A percentile compares a stretch with the other conserved stretches of the same genome.
Conservation (phyloP, 169 alveolate species). For the Eimeria sp. region DNA sequence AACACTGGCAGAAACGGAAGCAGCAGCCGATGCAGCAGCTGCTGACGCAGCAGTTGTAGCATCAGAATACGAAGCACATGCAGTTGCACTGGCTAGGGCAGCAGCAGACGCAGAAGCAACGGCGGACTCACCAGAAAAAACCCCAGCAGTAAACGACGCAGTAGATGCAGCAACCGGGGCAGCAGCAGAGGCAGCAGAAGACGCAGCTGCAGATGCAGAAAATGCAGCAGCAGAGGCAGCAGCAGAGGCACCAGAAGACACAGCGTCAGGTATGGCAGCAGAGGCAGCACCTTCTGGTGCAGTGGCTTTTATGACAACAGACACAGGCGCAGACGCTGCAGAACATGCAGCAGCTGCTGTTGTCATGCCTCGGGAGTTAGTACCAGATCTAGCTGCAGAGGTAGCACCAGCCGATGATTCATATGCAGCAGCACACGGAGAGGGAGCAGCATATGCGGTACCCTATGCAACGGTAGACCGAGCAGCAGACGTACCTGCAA, state of each 20-base stretch:
- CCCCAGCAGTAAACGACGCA: neutral
- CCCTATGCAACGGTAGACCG: too few species aligned
- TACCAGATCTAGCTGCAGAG: too few species aligned
- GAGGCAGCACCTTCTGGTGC: neutral
- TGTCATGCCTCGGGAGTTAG: too few species aligned
- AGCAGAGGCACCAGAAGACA: neutral
- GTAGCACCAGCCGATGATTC: too few species aligned
- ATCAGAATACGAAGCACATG: neutral
- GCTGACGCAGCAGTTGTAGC: neutral
- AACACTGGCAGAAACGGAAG: neutral
- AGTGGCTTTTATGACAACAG: neutral
- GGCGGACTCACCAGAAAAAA: neutral
- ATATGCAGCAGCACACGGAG: too few species aligned
- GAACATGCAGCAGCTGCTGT: neutral
- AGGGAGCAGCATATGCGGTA: too few species aligned
- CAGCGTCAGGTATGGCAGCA: neutral
- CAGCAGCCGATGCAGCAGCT: neutral
- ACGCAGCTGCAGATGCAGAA: neutral
- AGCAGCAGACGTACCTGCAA: too few species aligned
- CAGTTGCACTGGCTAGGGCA: neutral
- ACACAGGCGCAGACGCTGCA: neutral
- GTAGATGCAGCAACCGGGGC: neutral
- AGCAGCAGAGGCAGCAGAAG: neutral
- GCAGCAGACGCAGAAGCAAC: neutral
- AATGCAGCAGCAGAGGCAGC: neutral